Conservation (phyloP, 805 yeast genomes). For the Danielia reshetovae region DNA sequence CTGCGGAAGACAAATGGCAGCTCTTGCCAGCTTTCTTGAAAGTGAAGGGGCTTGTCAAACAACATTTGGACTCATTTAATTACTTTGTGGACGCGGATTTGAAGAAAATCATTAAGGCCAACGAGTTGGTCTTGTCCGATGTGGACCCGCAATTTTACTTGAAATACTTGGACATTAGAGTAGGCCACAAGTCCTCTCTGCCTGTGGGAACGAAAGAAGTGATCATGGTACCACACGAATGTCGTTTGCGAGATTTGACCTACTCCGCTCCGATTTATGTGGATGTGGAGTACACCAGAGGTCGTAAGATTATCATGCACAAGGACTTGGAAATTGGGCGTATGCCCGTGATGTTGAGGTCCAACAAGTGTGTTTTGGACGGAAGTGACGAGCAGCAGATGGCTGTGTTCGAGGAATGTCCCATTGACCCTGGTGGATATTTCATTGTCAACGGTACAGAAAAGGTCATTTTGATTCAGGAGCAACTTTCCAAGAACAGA, state of each 20-base stretch:
- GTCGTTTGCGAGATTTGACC: conserved; percentile 89
- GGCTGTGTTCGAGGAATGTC: conserved; percentile 92
- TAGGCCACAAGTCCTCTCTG: conserved; percentile 72
- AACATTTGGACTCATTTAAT: conserved; percentile 96
- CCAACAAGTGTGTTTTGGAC: conserved; percentile 83
- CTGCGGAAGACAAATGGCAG: conserved; percentile 97
- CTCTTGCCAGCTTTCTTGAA: conserved; percentile 91
- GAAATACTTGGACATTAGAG: conserved; percentile 88
- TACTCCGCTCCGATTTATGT: conserved; percentile 94
- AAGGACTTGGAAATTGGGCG: conserved; percentile 91
- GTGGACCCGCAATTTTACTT: conserved; percentile 96
- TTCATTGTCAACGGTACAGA: conserved; percentile 98
- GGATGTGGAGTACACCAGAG: conserved; percentile 96
- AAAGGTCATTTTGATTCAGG: conserved; percentile 94
- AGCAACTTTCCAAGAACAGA: conserved; percentile 94
- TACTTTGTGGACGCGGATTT: conserved; percentile 92
- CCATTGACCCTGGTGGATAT: conserved; percentile 98
- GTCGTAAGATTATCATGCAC: conserved; percentile 85
- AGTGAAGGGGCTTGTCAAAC: conserved; percentile 94
- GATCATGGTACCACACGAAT: conserved; percentile 85
- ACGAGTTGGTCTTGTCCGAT: conserved; percentile 82
- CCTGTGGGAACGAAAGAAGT: conserved; percentile 51
- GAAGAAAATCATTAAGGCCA: conserved; percentile 88
- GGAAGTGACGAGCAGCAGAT: conserved; percentile 76
- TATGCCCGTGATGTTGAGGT: conserved; percentile 98